These are phyloP conservation scores for Linderina pennispora DNA, from an alignment of 192 early-diverging fungal genomes.

Conservation along the genomic window DNA sequence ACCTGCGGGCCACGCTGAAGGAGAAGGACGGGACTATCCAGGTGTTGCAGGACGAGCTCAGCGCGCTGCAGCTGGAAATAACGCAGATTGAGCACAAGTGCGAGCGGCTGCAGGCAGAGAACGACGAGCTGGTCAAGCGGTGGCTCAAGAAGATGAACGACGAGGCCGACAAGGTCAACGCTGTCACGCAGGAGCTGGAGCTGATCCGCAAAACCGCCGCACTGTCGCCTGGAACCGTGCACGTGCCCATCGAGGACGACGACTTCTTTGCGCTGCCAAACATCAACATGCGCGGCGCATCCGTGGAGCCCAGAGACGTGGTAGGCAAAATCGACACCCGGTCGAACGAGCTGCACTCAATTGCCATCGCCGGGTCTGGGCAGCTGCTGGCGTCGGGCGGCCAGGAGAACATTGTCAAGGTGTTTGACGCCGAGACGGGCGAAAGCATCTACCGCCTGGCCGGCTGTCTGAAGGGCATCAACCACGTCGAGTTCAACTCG, in stretches of 20 bases:
- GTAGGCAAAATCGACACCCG: constrained; percentile 40
- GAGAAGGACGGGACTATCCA: constrained; percentile 94
- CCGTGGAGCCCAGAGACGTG: constrained; percentile 26
- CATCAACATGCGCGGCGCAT: constrained; percentile 16
- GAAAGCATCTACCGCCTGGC: constrained; percentile 54
- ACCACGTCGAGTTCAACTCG: constrained; percentile 58
- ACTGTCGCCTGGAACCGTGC: constrained; percentile 27
- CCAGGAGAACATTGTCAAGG: constrained; percentile 72
- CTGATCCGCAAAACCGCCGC: constrained; percentile 46
- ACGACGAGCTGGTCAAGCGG: constrained; percentile 78
- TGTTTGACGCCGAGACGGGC: constrained; percentile 74
- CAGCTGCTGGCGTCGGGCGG: constrained; percentile 72
- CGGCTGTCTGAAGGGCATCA: constrained; percentile 80
- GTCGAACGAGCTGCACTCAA: constrained; percentile 72
- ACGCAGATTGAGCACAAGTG: constrained; percentile 64
- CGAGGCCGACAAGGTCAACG: constrained; percentile 89
- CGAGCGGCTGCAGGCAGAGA: constrained; percentile 70
- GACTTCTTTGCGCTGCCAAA: constrained; percentile 19
- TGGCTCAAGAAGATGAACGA: constrained; percentile 90
- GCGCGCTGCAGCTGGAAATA: constrained; percentile 85
- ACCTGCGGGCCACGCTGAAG: constrained; percentile 48
- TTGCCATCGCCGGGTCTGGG: constrained; percentile 64
- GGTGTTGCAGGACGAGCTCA: constrained; percentile 88
- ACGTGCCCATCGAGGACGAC: constrained; percentile 23
- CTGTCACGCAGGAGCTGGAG: constrained; percentile 86